phyloP scores from a whole-genome alignment of 192 early-diverging fungal species.

The Backusella macrospora region DNA sequence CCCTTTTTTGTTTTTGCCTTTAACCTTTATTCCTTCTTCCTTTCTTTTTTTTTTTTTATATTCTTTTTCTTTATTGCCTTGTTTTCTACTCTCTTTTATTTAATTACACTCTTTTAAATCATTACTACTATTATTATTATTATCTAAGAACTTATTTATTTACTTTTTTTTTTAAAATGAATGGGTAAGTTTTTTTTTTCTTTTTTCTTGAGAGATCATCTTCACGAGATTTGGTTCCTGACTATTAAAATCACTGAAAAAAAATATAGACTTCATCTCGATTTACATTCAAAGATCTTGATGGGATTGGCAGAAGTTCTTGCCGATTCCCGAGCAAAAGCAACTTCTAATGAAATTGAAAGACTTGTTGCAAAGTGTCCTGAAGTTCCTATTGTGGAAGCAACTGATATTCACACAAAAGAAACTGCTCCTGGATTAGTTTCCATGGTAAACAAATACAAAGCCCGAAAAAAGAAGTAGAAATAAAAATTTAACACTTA shows the following conservation, averaged over 20 bases:
- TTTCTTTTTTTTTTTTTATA: constrained; percentile 3
- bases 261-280: constrained; percentile 52
- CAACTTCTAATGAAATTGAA: constrained; percentile 47
- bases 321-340: constrained; percentile 46
- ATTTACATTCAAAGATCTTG: constrained; percentile 58
- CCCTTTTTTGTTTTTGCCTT: background rate
- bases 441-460: constrained; percentile 28
- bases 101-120: constrained; percentile 4
- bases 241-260: background rate
- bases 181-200: background rate
- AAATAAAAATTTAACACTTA: background rate
- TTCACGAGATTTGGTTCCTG: background rate
- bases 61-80: background rate
- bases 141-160: constrained; percentile 1
- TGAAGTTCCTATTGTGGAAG: constrained; percentile 24
- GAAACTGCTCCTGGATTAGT: constrained; percentile 15
- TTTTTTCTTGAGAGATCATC: background rate
- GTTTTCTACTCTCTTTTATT: background rate
- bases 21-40: background rate
- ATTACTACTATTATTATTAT: background rate
- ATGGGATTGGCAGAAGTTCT: constrained; percentile 54
- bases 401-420: constrained; percentile 26
- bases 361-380: constrained; percentile 48
- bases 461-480: background rate
- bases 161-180: constrained; percentile 15